Base-by-base conservation (phyloP, 495 filamentous ascomycete species). In the Xylaria flabelliformis region DNA sequence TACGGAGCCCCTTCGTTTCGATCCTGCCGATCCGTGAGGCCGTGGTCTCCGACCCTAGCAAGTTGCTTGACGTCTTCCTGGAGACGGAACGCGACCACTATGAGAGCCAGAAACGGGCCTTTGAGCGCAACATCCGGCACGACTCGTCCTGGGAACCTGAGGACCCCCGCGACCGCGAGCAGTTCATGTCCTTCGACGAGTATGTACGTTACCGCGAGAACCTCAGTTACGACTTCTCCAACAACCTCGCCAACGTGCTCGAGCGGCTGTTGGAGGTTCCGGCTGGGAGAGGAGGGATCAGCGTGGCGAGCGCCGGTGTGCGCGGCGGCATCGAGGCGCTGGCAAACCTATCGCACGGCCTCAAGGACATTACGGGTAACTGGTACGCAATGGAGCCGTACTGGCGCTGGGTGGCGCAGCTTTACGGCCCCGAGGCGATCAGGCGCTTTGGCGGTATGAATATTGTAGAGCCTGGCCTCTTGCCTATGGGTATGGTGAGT, bases 401-500 rank as follows among this genome's bases (percentile, higher is more conserved):
- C 75, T 89, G 87, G 88, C 83, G 81, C 65, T 92, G 89, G 91
- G 82, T 90, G 34, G 85, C 85, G 19, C 83, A 88, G 72, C 72
- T 91, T 69, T 91, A 91, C 73, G 85, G 87, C 8, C 82, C 81
- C 1, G 88, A 89, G 71, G 88, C 91, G 79, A 82, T 90, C 46
- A 80, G 83, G 48, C 82, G 80, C 21, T 92, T 91, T 78, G 91
- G 91, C 21, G 84, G 87, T 10, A 74, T 92, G 74, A 86, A 86
- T n/a, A 85, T 91, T 13, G 90, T 91, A 0, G 88, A 89, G 67
- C 78, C 83, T 32, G 89, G 87, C 42, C 82, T 88, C 64, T 80
- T 92, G 81, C 90, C 90, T 0, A 83, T 91, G 74, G 90, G 90
- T 0, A 89, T 92, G 73, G 83, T 92, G n/a, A 87, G 85, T 70